A percentile compares a stretch with the other conserved stretches of the same genome.
These are phyloP conservation scores for Cokeromyces recurvatus DNA, from an alignment of 371 early-diverging fungal species.

Conservation along the genomic window DNA sequence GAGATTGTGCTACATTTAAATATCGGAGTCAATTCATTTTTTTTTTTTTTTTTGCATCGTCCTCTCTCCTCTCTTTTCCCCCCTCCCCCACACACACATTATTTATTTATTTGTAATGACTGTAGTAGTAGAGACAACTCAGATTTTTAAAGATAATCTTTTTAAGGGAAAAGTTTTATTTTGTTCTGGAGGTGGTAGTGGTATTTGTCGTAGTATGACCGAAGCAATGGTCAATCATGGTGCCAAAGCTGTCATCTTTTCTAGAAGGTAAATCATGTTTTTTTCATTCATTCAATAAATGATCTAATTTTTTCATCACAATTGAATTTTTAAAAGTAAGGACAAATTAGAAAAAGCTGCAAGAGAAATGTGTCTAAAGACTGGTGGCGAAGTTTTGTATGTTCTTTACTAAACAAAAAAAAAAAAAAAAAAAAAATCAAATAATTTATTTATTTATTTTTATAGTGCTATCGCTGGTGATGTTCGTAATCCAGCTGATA, in stretches of 20 bases:
- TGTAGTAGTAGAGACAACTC: slow-evolving; percentile 29
- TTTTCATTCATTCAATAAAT: too few species aligned
- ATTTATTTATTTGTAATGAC: too few species aligned
- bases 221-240: slow-evolving; percentile 78
- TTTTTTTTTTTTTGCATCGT: too few species aligned
- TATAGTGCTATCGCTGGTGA: slow-evolving; percentile 52
- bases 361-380: slow-evolving; percentile 54
- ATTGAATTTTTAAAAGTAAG: slow-evolving; percentile 11
- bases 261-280: slow-evolving; percentile 50
- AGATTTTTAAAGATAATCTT: slow-evolving; percentile 38
- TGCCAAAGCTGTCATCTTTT: slow-evolving; percentile 64
- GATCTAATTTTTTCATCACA: too few species aligned
- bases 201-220: slow-evolving; percentile 79
- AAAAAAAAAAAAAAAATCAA: too few species aligned
- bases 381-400: slow-evolving; percentile 51
- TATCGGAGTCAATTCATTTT: too few species aligned
- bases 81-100: too few species aligned
- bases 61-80: too few species aligned
- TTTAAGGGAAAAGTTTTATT: slow-evolving; percentile 42
- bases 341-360: slow-evolving; percentile 68
- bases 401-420: background rate
- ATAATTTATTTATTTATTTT: too few species aligned
- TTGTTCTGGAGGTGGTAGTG: slow-evolving; percentile 57
- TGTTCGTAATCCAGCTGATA: slow-evolving; percentile 59
- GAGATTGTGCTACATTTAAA: too few species aligned